A percentile compares a stretch with the other conserved stretches of the same genome.
These are phyloP conservation scores for Pleurotus cornucopiae DNA, from an alignment of 768 basidiomycete species.

Conservation along the genomic window DNA sequence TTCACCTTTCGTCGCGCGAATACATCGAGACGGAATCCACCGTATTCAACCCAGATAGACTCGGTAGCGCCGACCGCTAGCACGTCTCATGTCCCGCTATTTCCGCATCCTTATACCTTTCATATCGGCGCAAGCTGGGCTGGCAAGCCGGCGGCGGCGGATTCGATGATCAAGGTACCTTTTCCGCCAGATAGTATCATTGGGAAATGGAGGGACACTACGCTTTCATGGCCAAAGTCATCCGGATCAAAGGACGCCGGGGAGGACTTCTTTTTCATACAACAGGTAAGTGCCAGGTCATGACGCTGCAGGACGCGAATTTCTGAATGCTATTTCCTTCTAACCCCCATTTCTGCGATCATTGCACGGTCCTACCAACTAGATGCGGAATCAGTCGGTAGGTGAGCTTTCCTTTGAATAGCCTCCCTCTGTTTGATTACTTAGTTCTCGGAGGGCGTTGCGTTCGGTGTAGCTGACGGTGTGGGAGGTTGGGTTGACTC, in stretches of 20 bases:
- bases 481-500: conserved; percentile 89
- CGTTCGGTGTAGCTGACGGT: conserved; percentile 87
- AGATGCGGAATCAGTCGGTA: conserved; percentile 83
- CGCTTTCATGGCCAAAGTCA: conserved; percentile 42
- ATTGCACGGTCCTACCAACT: neutral
- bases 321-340: conserved; percentile 2
- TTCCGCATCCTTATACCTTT: conserved; percentile 55
- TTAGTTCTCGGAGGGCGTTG: conserved; percentile 51
- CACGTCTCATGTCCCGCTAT: neutral
- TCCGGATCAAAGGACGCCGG: conserved; percentile 34
- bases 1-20: neutral
- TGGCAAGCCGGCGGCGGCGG: conserved; percentile 54
- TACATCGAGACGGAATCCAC: neutral
- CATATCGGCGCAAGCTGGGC: conserved; percentile 78
- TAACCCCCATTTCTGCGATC: neutral
- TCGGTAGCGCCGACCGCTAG: neutral
- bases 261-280: conserved; percentile 55
- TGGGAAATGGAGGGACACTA: conserved; percentile 67
- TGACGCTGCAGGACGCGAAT: neutral
- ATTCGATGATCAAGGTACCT: conserved; percentile 32
- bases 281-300: conserved; percentile 48
- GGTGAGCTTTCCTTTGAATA: conserved; percentile 25
- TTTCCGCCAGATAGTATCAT: conserved; percentile 57
- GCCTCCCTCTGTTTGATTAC: conserved; percentile 27
- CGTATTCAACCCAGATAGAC: neutral